Base-by-base conservation (phyloP, 352 stramenopile species). In the Phytophthora megakarya region DNA sequence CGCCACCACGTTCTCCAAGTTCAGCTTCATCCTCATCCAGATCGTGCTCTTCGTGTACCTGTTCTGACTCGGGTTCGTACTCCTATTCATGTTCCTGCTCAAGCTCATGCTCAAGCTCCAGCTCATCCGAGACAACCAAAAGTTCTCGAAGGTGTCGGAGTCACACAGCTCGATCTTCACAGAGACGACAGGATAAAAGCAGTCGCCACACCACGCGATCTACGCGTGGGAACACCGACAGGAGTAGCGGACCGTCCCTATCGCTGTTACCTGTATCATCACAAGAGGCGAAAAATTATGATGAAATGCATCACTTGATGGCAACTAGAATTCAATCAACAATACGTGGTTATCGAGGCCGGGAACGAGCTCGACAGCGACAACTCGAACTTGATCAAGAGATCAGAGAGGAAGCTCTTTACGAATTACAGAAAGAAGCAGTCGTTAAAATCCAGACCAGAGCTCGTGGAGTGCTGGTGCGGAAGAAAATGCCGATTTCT, bases 391-490 rank as follows among this genome's bases (percentile, higher is more conserved):
- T 80, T 3, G 68, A 86, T 5, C 42, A 62, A 47, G 71, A 89
- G 43, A 54, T 89, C 18, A 67, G 48, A 25, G 61, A 70, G 5
- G 77, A 86, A 47, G 80, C 80, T 25, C 46, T 84, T 10, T 30
- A 50, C 12, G 80, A 89, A 33, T 21, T 80, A 5, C 59, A 75
- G 21, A 11, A 76, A 2, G 72, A 77, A 39, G 68, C 68, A 5
- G 54, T 65, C 26, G 32, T 72, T 22, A 67, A 69, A 10, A 89
- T 89, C 43, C 80, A 89, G 40, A 68, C 70, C 1, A 63, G 63
- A 49, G 47, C 73, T 12, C 70, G 78, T 38, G 77, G 75, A 13
- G 69, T 78, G 9, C 44, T 86, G 2, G 59, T 57, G 35, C 61
- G 58, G 2, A 76, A 71, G 49, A 73, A 67, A 21, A 52, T 67